phyloP scores from a whole-genome alignment of 2,329 filamentous ascomycete species.

The Exophiala aquamarina region DNA sequence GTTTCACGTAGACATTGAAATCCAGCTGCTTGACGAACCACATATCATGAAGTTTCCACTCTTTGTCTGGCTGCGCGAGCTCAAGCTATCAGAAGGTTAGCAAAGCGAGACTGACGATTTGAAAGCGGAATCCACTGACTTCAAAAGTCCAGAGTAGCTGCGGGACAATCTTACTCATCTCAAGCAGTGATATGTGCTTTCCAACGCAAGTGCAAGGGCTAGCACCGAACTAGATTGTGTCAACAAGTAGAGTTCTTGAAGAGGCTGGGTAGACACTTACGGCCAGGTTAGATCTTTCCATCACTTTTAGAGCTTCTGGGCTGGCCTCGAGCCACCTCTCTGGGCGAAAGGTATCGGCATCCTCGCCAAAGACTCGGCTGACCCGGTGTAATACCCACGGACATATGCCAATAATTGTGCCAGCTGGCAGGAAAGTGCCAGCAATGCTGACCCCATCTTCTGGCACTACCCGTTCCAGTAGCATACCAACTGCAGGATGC shows the following conservation, averaged over 20 bases:
- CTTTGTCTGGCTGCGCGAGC: constrained; percentile 4
- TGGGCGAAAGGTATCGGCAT: constrained; percentile 41
- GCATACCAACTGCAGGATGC: constrained; percentile 35
- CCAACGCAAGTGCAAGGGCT: constrained; percentile 35
- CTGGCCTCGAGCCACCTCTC: constrained; percentile 44
- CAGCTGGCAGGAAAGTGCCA: constrained; percentile 35
- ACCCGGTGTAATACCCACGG: no score
- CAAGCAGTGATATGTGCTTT: constrained; percentile 35
- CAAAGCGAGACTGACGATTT: not conserved
- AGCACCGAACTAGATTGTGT: constrained; percentile 31
- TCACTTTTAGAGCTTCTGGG: constrained; percentile 27
- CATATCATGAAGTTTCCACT: constrained; percentile 5
- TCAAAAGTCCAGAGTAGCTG: constrained; percentile 27
- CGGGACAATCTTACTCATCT: constrained; percentile 36
- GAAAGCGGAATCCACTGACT: constrained; percentile 6
- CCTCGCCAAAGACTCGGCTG: constrained; percentile 23
- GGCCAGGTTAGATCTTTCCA: constrained; percentile 28
- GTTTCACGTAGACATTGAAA: no score
- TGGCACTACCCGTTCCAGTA: constrained; percentile 35
- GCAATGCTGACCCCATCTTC: constrained; percentile 28
- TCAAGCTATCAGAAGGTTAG: no score
- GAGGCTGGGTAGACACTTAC: no score
- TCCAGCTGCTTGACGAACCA: constrained; percentile 9
- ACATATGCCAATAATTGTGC: constrained; percentile 46
- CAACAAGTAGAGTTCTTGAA: not conserved